Evolutionary conservation across 148 eudicot genomes (phyloP).

Genomic region (Heliamphora exappendiculata): DNA sequence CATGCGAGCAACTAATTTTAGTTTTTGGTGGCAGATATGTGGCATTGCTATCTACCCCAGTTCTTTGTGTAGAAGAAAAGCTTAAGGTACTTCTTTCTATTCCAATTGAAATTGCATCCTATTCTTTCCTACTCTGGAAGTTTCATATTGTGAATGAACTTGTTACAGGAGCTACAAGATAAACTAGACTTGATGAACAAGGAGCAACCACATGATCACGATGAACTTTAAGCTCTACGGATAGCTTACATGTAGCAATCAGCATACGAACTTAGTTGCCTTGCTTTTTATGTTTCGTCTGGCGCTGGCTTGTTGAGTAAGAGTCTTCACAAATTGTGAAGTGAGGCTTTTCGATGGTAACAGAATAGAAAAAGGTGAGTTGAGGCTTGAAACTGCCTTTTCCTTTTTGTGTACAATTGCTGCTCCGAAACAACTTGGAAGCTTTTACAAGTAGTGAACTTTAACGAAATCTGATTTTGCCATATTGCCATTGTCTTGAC

Average conservation of each 20-base stretch:
- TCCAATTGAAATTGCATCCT: background rate
- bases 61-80: slow-evolving; percentile 64
- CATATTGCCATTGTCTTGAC: background rate
- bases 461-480: background rate
- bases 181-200: slow-evolving; percentile 68
- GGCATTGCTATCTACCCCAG: slow-evolving; percentile 76
- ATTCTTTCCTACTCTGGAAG: background rate
- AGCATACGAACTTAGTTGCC: background rate
- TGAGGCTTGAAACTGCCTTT: slow-evolving; percentile 6
- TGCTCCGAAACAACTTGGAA: slow-evolving; percentile 1
- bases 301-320: background rate
- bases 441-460: background rate
- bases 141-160: slow-evolving; percentile 7
- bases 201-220: slow-evolving; percentile 51
- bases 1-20: background rate
- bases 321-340: slow-evolving; percentile 4
- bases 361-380: background rate
- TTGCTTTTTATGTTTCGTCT: background rate
- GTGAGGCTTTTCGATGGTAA: background rate
- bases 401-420: slow-evolving; percentile 1
- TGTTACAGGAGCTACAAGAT: slow-evolving; percentile 65
- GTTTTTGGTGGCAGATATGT: slow-evolving; percentile 49
- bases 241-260: slow-evolving; percentile 8
- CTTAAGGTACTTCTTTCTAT: slow-evolving; percentile 56
- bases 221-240: slow-evolving; percentile 44